A percentile compares a stretch with the other conserved stretches of the same genome.
These are phyloP conservation scores for Tylopilus sp. DNA, from an alignment of 768 basidiomycete species.

Conservation along the genomic window DNA sequence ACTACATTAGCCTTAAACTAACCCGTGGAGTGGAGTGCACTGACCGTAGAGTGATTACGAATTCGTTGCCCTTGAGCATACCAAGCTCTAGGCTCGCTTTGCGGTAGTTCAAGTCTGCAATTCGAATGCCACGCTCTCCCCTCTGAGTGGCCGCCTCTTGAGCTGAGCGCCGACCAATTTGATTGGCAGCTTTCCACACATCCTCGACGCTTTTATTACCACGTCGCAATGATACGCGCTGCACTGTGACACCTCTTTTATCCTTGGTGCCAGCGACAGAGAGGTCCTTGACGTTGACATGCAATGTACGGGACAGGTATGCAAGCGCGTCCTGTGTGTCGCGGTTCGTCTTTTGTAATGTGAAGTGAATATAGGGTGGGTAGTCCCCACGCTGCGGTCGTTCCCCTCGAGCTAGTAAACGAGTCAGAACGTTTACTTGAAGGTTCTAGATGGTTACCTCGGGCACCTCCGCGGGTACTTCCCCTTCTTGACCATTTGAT, in stretches of 20 bases:
- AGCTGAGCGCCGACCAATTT: conserved; percentile 53
- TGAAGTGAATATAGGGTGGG: conserved; percentile 93
- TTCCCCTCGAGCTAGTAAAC: conserved; percentile 31
- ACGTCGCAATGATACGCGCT: conserved; percentile 80
- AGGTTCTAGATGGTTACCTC: conserved; percentile 20
- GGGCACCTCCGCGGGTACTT: conserved; percentile 42
- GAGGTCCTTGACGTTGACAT: conserved; percentile 75
- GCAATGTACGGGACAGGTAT: conserved; percentile 74
- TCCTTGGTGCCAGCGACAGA: conserved; percentile 96
- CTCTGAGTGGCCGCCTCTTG: conserved; percentile 62
- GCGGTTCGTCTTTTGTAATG: conserved; percentile 94
- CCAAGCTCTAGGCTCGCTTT: conserved; percentile 85
- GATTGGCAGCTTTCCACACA: conserved; percentile 82
- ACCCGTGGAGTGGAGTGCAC: conserved; percentile 15
- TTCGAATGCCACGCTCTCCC: conserved; percentile 85
- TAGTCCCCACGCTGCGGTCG: conserved; percentile 59
- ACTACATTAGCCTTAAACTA: background rate
- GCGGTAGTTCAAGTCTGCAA: conserved; percentile 85
- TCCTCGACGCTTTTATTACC: conserved; percentile 76
- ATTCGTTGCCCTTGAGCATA: conserved; percentile 95
- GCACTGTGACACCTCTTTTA: conserved; percentile 94
- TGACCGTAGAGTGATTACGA: conserved; percentile 90
- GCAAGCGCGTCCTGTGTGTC: conserved; percentile 94
- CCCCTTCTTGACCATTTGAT: conserved; percentile 73
- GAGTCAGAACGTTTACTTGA: background rate